Evolutionary conservation across 2,329 filamentous ascomycete genomes (phyloP), one percentile per base, ranked within the genome.

Genomic region (Graphilbum sp.): DNA sequence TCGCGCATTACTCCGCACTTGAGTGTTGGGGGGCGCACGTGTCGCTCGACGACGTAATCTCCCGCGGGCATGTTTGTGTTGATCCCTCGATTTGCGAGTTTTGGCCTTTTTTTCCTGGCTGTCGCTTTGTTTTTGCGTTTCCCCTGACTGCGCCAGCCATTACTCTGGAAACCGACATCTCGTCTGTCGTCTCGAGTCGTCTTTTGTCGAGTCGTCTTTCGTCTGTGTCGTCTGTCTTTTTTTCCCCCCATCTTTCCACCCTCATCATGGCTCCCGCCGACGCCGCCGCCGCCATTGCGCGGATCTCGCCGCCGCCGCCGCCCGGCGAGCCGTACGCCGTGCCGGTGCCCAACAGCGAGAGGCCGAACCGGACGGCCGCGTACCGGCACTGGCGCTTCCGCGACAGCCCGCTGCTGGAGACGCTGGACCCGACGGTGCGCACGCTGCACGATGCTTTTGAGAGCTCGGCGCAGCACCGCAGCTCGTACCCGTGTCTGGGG

Each of bases 361-460:
- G 67, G 43, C 75, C 82, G 35, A 81, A 77, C 42, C 77, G 86
- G 47, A 80, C 70, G 36, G 62, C 74, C 34, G 61, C 92, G 45
- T 96, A 96, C 60, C 75, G 90, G 44, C 79, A 94, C 58, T 92
- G 79, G 74, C 72, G 72, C 46, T 78, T 79, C 52, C 67, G 69
- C 41, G 77, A 93, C 58, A 72, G 72, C 42, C 70, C 72, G 33
- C 65, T 92, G 40, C 60, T 93, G 32, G 67, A 72, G 50, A 79
- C 79, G 6, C 63, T 82, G 46, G 79, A 90, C 52, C 80, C 85
- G 16, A 58, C 72, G 36, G 60, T 79, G 37, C 67, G 65, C 44
- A 92, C 85, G 13, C 67, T 76, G 20, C 80, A 93, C 62, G 84
- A 94, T 44, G 64, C 81, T 38, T 92, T 94, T 53, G 83, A 93